Evolutionary conservation across 768 basidiomycete genomes (phyloP).

Genomic region (Mrakia blollopis): DNA sequence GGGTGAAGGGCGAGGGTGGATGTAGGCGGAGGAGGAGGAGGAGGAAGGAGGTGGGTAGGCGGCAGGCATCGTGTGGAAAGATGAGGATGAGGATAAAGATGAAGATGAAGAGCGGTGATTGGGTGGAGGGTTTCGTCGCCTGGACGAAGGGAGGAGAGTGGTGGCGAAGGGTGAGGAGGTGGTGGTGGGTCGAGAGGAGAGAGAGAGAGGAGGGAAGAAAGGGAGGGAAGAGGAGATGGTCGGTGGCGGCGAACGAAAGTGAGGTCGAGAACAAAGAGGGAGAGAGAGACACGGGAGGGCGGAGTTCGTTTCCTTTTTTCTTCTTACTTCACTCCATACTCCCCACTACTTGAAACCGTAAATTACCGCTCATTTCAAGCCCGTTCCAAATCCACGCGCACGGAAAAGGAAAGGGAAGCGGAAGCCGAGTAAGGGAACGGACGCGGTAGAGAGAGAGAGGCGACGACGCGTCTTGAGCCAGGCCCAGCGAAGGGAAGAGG

Average conservation of each 20-base stretch:
- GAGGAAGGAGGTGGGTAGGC: neutral
- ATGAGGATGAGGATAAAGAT: neutral
- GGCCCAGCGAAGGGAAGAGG: too few species aligned
- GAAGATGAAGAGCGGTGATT: neutral
- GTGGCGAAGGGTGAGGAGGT: neutral
- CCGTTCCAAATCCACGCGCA: too few species aligned
- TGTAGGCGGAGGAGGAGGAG: neutral
- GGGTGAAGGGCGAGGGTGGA: neutral
- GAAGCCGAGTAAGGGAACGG: too few species aligned
- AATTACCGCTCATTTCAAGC: too few species aligned
- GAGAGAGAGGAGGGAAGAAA: neutral
- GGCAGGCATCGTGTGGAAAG: too few species aligned
- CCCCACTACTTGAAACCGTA: too few species aligned
- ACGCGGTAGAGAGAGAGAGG: too few species aligned
- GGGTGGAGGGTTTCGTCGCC: neutral
- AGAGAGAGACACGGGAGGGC: too few species aligned
- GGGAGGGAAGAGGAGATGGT: neutral
- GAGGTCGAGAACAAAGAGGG: neutral
- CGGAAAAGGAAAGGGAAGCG: too few species aligned
- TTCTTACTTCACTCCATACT: too few species aligned
- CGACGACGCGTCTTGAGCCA: too few species aligned
- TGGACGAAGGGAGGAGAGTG: neutral
- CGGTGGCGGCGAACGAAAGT: neutral
- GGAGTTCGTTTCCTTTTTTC: neutral
- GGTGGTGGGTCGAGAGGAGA: neutral